Evolutionary conservation across 306 rosid genomes (phyloP), one percentile per base, ranked within the genome.

Genomic region (Astragalus glycyphyllos): DNA sequence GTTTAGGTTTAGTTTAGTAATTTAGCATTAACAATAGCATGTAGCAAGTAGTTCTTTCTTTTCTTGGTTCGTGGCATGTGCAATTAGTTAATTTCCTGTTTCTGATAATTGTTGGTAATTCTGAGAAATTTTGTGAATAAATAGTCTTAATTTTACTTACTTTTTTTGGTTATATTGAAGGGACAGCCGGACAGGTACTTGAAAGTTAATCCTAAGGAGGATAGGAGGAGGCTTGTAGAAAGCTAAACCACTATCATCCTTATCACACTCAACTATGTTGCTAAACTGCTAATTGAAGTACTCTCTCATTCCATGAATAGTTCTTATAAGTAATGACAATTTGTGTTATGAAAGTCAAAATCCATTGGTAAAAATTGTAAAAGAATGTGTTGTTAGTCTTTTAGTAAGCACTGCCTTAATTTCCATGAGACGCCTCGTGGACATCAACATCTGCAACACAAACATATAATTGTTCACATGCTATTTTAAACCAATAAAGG

Each of bases 391-490:
- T 26, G 31, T 26, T 26, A 26, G 31, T 29, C 26, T 62, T 58
- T 69, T 69, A 26, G 12, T 13, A 61, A 62, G 26, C 65, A 69
- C 13, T 32, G 38, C 7, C 54, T 20, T 54, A 14, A 23, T 77
- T 20, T 38, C 31, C 55, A 20, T 55, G 53, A 59, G 68, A 34
- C 75, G 23, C 50, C 8, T 10, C 14, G 46, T 45, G 42, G 51
- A 75, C 35, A 69, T 57, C 44, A 63, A 51, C 31, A 69, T 57
- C 44, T 54, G 45, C 67, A 12, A 29, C 53, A 29, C 50, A 15
- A 26, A 15, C 56, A 58, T 37, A 48, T 26, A 15, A 60, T 46
- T 66, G 34, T 31, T 37, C 64, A 29, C 58, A 62, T 77, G 68
- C 35, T 20, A 34, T n/a, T 69, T 35, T 11, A 16, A 8, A 4